phyloP scores from a whole-genome alignment of 176 grass and related monocot species.

The Eleusine coracana region DNA sequence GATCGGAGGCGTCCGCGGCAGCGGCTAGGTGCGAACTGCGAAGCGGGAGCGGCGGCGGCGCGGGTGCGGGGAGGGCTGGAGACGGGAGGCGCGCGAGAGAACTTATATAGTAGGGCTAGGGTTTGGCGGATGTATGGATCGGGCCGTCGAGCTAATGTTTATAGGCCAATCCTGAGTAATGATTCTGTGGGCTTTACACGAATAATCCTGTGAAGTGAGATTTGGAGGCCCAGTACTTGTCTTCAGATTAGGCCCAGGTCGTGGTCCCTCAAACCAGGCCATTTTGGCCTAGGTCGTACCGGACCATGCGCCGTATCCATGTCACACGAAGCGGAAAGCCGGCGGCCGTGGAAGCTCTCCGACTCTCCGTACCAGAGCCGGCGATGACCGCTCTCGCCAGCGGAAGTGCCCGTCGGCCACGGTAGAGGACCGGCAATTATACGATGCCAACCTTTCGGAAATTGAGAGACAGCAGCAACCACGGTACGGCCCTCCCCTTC shows the following conservation, averaged over 20 bases:
- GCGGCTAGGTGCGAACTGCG: background rate
- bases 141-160: background rate
- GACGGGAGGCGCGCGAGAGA: background rate
- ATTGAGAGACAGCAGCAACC: no score
- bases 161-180: background rate
- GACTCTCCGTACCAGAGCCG: no score
- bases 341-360: no score
- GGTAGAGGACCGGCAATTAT: no score
- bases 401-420: no score
- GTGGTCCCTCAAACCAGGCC: background rate
- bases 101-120: conserved; percentile 46
- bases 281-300: background rate
- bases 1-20: background rate
- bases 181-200: background rate
- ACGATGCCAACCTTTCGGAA: no score
- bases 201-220: no score
- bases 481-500: background rate
- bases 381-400: no score
- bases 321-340: no score
- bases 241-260: background rate
- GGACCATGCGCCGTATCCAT: no score
- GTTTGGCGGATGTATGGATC: conserved; percentile 22
- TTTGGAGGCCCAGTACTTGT: background rate
- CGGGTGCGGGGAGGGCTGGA: background rate
- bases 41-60: conserved; percentile 25